Conservation (phyloP, 2,329 filamentous ascomycete species). For the Neoarthrinium moseri region DNA sequence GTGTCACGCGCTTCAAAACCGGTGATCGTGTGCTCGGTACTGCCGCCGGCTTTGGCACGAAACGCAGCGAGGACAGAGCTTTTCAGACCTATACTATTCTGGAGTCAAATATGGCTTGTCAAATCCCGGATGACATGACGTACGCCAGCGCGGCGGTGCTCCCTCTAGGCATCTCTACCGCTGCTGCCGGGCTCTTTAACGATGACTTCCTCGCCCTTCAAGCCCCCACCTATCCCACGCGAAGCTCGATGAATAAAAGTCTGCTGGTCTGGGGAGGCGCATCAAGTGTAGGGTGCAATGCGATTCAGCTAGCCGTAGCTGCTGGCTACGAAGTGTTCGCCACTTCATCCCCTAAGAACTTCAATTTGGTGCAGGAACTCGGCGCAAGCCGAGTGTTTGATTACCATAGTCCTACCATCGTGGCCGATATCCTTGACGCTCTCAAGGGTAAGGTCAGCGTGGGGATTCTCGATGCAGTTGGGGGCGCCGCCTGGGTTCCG, state of each 20-base stretch:
- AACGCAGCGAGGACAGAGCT: conserved; percentile 8
- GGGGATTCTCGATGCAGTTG: conserved; percentile 22
- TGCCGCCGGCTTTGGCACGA: conserved; percentile 5
- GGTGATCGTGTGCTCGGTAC: conserved; percentile 1
- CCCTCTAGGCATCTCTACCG: conserved; percentile 27
- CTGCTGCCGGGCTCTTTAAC: conserved; percentile 27
- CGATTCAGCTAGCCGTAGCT: conserved; percentile 39
- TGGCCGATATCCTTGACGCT: conserved; percentile 22
- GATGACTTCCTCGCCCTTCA: conserved; percentile 18
- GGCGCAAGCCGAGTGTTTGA: conserved; percentile 38
- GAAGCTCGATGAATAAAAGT: conserved; percentile 24
- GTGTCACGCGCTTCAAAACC: not conserved
- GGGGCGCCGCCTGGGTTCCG: conserved; percentile 13
- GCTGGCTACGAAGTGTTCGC: conserved; percentile 42
- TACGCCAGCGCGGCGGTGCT: conserved; percentile 28
- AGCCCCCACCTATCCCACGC: conserved; percentile 18
- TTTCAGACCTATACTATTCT: conserved; percentile 30
- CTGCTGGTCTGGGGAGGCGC: conserved; percentile 34
- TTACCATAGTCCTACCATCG: conserved; percentile 28
- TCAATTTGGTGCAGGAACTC: conserved; percentile 32
- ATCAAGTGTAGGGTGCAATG: conserved; percentile 40
- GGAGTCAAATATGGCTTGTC: conserved; percentile 19
- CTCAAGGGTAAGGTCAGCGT: conserved; percentile 12
- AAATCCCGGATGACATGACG: conserved; percentile 24
- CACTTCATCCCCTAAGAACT: conserved; percentile 37